Evolutionary conservation across 345 rosid species (phyloP).

Genomic region (Syzygium oleosum): DNA sequence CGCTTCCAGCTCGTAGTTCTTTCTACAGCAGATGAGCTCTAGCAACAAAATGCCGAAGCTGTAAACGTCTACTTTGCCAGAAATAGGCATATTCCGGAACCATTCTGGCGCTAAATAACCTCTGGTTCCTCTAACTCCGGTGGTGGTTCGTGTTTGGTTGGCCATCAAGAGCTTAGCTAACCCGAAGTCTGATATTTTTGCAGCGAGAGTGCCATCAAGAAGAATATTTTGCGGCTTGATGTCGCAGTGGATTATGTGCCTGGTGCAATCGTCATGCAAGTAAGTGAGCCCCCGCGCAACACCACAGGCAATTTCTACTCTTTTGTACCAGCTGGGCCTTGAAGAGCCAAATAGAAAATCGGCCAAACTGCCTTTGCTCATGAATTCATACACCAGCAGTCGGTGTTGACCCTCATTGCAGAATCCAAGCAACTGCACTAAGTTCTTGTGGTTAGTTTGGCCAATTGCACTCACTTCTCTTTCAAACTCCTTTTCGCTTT

Average conservation of each 20-base stretch:
- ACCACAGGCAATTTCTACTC: conserved; percentile 6
- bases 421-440: conserved; percentile 19
- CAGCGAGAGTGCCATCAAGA: neutral
- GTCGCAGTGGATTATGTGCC: conserved; percentile 3
- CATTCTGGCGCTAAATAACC: conserved; percentile 11
- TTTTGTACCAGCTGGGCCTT: conserved; percentile 9
- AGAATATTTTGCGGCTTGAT: conserved; percentile 7
- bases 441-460: conserved; percentile 24
- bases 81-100: neutral
- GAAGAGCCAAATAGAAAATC: conserved; percentile 4
- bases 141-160: neutral
- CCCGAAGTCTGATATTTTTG: conserved; percentile 9
- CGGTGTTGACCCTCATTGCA: conserved; percentile 12
- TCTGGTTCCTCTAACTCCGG: neutral
- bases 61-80: conserved; percentile 18
- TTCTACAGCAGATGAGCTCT: conserved; percentile 12
- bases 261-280: conserved; percentile 13
- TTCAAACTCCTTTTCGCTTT: conserved; percentile 12
- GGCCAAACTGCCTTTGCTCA: conserved; percentile 12
- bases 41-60: conserved; percentile 18
- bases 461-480: conserved; percentile 14
- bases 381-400: conserved; percentile 18
- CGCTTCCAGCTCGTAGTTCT: neutral
- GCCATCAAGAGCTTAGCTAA: neutral
- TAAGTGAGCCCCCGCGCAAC: conserved; percentile 11